These are phyloP conservation scores for Xerocomus potaroensis DNA, from an alignment of 768 basidiomycete genomes.

Conservation along the genomic window DNA sequence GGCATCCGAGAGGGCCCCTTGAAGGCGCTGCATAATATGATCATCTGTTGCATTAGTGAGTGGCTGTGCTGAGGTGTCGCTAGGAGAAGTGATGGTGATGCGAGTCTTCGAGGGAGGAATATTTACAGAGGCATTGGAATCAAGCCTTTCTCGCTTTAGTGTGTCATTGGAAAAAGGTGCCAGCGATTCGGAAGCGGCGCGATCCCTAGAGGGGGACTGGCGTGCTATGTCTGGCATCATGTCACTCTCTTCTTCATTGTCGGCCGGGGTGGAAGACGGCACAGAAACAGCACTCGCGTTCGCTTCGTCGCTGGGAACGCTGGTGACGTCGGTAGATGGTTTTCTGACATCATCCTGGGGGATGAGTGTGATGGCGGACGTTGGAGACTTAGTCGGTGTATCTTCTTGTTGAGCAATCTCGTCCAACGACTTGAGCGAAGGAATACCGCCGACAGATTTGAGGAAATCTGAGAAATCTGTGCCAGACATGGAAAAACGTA, in stretches of 20 bases:
- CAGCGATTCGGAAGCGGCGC: conserved; percentile 34
- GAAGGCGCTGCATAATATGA: conserved; percentile 46
- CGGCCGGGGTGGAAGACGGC: neutral
- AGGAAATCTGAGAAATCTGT: conserved; percentile 78
- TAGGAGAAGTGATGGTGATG: conserved; percentile 46
- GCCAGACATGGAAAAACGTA: conserved; percentile 84
- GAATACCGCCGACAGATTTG: conserved; percentile 50
- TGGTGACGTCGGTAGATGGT: neutral
- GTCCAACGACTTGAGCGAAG: conserved; percentile 44
- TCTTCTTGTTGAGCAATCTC: conserved; percentile 42
- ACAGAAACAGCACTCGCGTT: neutral
- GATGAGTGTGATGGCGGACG: conserved; percentile 16
- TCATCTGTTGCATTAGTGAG: conserved; percentile 37
- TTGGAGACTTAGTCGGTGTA: conserved; percentile 25
- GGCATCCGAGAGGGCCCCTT: conserved; percentile 59
- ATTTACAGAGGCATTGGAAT: conserved; percentile 24
- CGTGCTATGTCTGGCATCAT: conserved; percentile 9
- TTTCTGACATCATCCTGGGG: conserved; percentile 7
- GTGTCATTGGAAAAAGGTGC: conserved; percentile 7
- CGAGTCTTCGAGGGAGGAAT: conserved; percentile 24
- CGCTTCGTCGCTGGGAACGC: conserved; percentile 1
- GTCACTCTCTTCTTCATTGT: conserved; percentile 11
- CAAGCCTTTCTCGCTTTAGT: conserved; percentile 20
- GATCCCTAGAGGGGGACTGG: conserved; percentile 16
- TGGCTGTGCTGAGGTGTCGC: conserved; percentile 23